Conservation (phyloP, 306 rosid genomes). For the Hippophae gyantsensis region DNA sequence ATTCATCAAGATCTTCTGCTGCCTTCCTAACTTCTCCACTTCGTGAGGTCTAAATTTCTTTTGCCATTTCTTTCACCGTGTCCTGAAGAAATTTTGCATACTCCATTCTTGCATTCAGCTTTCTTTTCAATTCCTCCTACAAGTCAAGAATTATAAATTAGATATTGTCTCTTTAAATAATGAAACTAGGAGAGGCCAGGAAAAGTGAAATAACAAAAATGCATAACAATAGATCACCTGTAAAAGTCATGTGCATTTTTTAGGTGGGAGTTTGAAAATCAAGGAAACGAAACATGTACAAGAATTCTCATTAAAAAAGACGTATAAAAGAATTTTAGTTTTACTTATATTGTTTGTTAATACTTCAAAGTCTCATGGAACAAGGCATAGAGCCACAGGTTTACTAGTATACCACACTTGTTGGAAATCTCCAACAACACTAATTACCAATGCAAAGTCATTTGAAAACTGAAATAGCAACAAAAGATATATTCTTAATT, state of each 20-base stretch:
- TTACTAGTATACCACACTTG: too few relatives aligned
- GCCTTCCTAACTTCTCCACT: constrained; percentile 89
- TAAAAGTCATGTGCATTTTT: too few relatives aligned
- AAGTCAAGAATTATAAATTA: constrained; percentile 22
- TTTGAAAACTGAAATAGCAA: background rate
- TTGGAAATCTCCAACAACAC: too few relatives aligned
- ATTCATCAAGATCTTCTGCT: constrained; percentile 96
- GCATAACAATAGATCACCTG: too few relatives aligned
- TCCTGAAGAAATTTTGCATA: constrained; percentile 94
- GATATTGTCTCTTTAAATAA: constrained; percentile 11
- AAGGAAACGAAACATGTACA: too few relatives aligned
- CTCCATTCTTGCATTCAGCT: constrained; percentile 87
- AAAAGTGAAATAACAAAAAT: too few relatives aligned
- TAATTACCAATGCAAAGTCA: background rate
- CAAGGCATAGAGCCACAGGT: too few relatives aligned
- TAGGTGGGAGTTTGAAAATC: too few relatives aligned
- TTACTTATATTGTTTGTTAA: too few relatives aligned
- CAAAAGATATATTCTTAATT: background rate
- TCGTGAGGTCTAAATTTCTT: constrained; percentile 79
- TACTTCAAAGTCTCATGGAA: too few relatives aligned
- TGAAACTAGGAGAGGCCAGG: background rate
- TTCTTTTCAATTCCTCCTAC: constrained; percentile 92
- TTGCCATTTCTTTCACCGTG: constrained; percentile 97
- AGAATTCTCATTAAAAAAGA: too few relatives aligned
- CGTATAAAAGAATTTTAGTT: too few relatives aligned